These are phyloP conservation scores for Mortierella sp. DNA, from an alignment of 371 early-diverging fungal species.

Conservation along the genomic window DNA sequence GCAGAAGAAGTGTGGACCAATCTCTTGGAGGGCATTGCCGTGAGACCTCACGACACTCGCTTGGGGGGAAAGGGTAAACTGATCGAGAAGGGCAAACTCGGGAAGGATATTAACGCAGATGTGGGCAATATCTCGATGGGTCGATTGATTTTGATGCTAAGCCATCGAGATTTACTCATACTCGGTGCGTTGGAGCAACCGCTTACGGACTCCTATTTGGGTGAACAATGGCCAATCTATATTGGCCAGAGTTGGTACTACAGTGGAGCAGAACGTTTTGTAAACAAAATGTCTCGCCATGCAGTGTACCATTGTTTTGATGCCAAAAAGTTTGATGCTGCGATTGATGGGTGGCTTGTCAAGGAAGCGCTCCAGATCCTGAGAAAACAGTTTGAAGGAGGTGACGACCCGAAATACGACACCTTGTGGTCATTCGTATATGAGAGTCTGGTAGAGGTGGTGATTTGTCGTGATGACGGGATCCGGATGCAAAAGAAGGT, in stretches of 20 bases:
- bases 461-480: slow-evolving; percentile 55
- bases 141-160: slow-evolving; percentile 49
- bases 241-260: slow-evolving; percentile 55
- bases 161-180: slow-evolving; percentile 51
- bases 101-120: slow-evolving; percentile 6
- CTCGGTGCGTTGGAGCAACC: slow-evolving; percentile 43
- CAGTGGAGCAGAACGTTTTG: slow-evolving; percentile 43
- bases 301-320: slow-evolving; percentile 48
- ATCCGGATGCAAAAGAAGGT: slow-evolving; percentile 50
- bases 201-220: slow-evolving; percentile 41
- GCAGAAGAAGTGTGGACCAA: slow-evolving; percentile 18
- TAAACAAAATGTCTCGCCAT: slow-evolving; percentile 35
- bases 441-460: slow-evolving; percentile 39
- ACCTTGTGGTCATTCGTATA: slow-evolving; percentile 51
- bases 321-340: slow-evolving; percentile 53
- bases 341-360: slow-evolving; percentile 54
- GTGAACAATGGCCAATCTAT: slow-evolving; percentile 39
- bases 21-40: slow-evolving; percentile 9
- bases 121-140: slow-evolving; percentile 21
- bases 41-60: slow-evolving; percentile 41
- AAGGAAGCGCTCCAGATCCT: slow-evolving; percentile 39
- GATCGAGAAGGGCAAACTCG: slow-evolving; percentile 14
- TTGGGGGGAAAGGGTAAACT: slow-evolving; percentile 52
- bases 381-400: slow-evolving; percentile 37
- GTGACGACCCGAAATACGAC: slow-evolving; percentile 38